Conservation (phyloP, 2,329 filamentous ascomycete species). For the Ceratocystis variospora region DNA sequence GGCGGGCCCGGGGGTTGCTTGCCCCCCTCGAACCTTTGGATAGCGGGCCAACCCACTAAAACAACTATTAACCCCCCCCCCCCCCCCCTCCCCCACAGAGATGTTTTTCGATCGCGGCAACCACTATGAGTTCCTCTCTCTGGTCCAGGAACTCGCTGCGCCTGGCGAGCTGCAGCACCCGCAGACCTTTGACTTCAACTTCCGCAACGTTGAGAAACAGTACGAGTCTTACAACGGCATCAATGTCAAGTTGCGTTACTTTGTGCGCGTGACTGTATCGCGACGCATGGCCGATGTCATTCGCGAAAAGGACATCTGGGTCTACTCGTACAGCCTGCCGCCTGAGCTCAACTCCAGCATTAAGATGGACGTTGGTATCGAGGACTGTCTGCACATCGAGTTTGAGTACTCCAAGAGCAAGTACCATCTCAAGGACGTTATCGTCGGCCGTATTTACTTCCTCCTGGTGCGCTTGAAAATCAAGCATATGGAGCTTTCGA, state of each 20-base stretch:
- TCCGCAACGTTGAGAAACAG: constrained; percentile 99
- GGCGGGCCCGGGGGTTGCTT: too few species aligned
- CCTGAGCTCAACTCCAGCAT: constrained; percentile 97
- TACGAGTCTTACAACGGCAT: constrained; percentile 99
- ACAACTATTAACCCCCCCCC: not conserved
- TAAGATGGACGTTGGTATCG: constrained; percentile 99
- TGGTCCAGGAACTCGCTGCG: constrained; percentile 91
- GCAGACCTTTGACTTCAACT: constrained; percentile 98
- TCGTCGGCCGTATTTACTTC: constrained; percentile 97
- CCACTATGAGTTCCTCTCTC: constrained; percentile 96
- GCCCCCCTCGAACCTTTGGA: constrained; percentile 4
- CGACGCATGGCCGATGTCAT: constrained; percentile 96
- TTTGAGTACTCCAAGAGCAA: constrained; percentile 99
- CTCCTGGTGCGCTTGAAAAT: constrained; percentile 94
- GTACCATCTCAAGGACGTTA: constrained; percentile 98
- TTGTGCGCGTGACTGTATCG: constrained; percentile 90
- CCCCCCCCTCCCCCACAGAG: constrained; percentile 39
- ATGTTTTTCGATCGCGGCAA: constrained; percentile 99
- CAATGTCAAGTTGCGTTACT: constrained; percentile 98
- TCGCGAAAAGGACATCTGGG: constrained; percentile 98
- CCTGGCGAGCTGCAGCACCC: constrained; percentile 97
- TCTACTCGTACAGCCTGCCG: constrained; percentile 95
- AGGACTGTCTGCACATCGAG: constrained; percentile 97
- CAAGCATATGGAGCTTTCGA: constrained; percentile 98
- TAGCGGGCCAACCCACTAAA: not conserved